Evolutionary conservation across 2,329 filamentous ascomycete genomes (phyloP).

Genomic region (Exophiala alcalophila): DNA sequence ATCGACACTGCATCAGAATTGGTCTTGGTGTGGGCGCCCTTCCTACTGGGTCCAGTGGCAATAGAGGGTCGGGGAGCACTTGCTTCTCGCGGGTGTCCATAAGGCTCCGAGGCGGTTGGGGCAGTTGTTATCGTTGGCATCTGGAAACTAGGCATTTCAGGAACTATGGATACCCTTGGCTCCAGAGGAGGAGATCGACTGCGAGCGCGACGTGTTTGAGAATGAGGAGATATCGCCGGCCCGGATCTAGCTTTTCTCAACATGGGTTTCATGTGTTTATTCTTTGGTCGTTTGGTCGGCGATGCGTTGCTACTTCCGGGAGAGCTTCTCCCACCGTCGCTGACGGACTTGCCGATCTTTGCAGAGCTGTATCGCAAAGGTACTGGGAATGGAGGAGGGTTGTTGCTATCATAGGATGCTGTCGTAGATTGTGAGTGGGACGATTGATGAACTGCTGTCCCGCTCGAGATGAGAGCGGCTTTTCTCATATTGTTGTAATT

Average conservation of each 20-base stretch:
- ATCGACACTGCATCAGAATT: conserved; percentile 58
- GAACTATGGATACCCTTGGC: conserved; percentile 30
- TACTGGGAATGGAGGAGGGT: conserved; percentile 80
- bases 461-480: conserved; percentile 75
- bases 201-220: conserved; percentile 36
- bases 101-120: conserved; percentile 12
- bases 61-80: conserved; percentile 30
- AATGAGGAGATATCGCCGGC: conserved; percentile 38
- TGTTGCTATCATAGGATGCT: conserved; percentile 43
- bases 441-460: conserved; percentile 68
- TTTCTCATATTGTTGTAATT: conserved; percentile 67
- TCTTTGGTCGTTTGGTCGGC: conserved; percentile 52
- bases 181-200: conserved; percentile 46
- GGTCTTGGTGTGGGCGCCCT: conserved; percentile 35
- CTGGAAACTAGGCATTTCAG: conserved; percentile 35
- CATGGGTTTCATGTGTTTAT: conserved; percentile 47
- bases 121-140: conserved; percentile 25
- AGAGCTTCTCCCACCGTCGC: conserved; percentile 76
- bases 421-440: conserved; percentile 54
- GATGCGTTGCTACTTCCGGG: conserved; percentile 57
- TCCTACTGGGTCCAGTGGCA: conserved; percentile 49
- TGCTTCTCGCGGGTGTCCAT: conserved; percentile 21
- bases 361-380: conserved; percentile 85
- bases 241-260: conserved; percentile 84
- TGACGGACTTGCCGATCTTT: conserved; percentile 63